Base-by-base conservation (phyloP, 108 stramenopile genomes). In the Pseudonitzschia pungens region DNA sequence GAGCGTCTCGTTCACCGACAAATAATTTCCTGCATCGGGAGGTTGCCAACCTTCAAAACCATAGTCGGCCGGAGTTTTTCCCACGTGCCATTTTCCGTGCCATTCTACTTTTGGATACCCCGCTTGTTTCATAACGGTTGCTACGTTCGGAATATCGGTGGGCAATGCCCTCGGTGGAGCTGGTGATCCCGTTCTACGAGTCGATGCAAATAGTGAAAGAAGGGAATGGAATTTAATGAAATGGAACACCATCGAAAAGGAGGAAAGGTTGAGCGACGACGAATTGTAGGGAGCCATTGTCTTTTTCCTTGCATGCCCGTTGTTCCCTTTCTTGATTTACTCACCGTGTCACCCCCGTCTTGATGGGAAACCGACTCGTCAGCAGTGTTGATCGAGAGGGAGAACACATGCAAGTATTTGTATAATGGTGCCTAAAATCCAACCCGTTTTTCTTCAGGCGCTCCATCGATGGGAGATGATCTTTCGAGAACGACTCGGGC, bases 81-180 rank as follows among this genome's bases (percentile, higher is more conserved):
- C 77, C 31, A 87, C 62, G 55, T 87, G 83, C 86, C 86, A 87
- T 67, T 87, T 87, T 27, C 86, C 86, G 45, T 83, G 82, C 83
- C 84, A 87, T 63, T 78, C 83, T 12, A 74, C 68, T 57, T 75
- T 50, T 10, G 26, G 43, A 54, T 87, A 87, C 65, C 81, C 83
- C 18, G 66, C 65, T 51, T 48, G 26, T n/a, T 64, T 65, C 12
- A 77, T 27, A 15, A 71, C 10, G 18, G 59, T 78, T 15, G 52
- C 57, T 20, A 62, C 44, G 51, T 71, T 81, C 51, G 48, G 60
- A 51, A 76, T 66, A 28, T 71, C 54, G 22, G 55, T 65, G 8
- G 77, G 77, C 22, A 77, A 29, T 15, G 24, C 27, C 12, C 15
- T 24, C 10, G 51, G 67, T 32, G 77, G 77, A 31, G 48, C 70